Conservation (phyloP, 768 basidiomycete genomes). For the Tubosaeta sp. region DNA sequence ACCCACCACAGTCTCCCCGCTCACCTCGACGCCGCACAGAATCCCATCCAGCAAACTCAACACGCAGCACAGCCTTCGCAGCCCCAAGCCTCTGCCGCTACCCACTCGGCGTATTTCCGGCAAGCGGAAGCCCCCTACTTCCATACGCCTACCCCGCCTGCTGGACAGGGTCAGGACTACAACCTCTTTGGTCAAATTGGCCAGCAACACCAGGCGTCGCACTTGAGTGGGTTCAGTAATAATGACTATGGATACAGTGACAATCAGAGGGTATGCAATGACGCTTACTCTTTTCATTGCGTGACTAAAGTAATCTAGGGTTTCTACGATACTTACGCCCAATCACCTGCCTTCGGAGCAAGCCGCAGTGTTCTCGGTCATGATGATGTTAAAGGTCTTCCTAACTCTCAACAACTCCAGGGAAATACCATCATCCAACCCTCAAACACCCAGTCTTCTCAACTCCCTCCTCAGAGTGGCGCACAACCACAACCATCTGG, state of each 20-base stretch:
- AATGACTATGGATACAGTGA: slow-evolving; percentile 70
- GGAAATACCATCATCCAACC: slow-evolving; percentile 48
- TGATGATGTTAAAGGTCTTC: slow-evolving; percentile 72
- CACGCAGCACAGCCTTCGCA: slow-evolving; percentile 37
- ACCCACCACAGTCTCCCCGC: slow-evolving; percentile 59
- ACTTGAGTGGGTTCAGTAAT: slow-evolving; percentile 51
- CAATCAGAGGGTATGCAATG: slow-evolving; percentile 52
- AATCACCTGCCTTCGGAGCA: slow-evolving; percentile 58
- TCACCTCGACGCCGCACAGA: slow-evolving; percentile 60
- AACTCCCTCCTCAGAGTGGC: slow-evolving; percentile 44
- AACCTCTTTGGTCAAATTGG: slow-evolving; percentile 64
- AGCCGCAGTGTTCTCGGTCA: slow-evolving; percentile 60
- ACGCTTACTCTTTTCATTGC: not conserved
- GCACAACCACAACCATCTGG: slow-evolving; percentile 56
- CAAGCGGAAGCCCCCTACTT: slow-evolving; percentile 70
- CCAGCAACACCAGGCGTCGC: slow-evolving; percentile 50
- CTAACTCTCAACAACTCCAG: slow-evolving; percentile 55
- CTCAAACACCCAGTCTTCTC: slow-evolving; percentile 50
- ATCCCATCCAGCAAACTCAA: slow-evolving; percentile 36
- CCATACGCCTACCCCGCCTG: slow-evolving; percentile 75
- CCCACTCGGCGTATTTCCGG: slow-evolving; percentile 65
- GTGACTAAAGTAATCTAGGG: slow-evolving; percentile 39
- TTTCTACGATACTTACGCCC: slow-evolving; percentile 75
- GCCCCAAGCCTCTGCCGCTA: slow-evolving; percentile 46
- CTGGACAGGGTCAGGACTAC: slow-evolving; percentile 55